Percentiles rank a stretch among this genome's conserved stretches.
Conservation (phyloP, 495 filamentous ascomycete genomes). For the Aspergillus campestris region DNA sequence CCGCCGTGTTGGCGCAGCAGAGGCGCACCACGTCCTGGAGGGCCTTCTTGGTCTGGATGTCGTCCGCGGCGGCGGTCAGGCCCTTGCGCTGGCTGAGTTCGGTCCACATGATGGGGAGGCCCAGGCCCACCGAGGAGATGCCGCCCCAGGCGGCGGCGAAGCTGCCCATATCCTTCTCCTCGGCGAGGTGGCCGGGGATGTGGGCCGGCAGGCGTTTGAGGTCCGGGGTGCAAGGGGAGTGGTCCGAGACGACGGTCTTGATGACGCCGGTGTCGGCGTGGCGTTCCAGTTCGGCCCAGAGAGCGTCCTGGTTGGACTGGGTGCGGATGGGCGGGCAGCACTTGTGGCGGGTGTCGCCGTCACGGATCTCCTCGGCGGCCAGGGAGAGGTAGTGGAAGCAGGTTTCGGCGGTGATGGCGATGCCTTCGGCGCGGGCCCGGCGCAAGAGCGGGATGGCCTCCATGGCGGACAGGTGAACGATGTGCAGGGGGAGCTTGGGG, state of each 20-base stretch:
- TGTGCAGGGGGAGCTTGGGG: constrained; percentile 79
- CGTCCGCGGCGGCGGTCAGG: constrained; percentile 29
- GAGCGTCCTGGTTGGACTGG: constrained; percentile 72
- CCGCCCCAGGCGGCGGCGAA: constrained; percentile 97
- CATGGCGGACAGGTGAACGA: constrained; percentile 88
- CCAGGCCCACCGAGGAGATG: constrained; percentile 87
- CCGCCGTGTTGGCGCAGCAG: constrained; percentile 80
- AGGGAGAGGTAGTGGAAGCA: constrained; percentile 98
- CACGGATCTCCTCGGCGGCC: constrained; percentile 72
- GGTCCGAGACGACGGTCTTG: constrained; percentile 90
- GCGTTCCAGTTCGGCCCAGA: constrained; percentile 73
- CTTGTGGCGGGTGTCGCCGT: constrained; percentile 93
- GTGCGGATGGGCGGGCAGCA: constrained; percentile 94
- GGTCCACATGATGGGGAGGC: constrained; percentile 86
- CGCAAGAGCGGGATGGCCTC: constrained; percentile 87
- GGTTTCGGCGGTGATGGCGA: constrained; percentile 93
- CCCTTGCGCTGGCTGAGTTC: constrained; percentile 52
- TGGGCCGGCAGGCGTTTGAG: constrained; percentile 77
- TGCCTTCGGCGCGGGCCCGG: constrained; percentile 64
- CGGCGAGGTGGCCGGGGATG: constrained; percentile 36
- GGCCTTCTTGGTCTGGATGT: constrained; percentile 33
- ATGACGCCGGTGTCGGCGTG: constrained; percentile 66
- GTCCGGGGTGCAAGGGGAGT: constrained; percentile 91
- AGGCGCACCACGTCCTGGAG: constrained; percentile 73
- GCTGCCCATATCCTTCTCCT: constrained; percentile 50